Percentiles rank a stretch among this genome's conserved stretches.
phyloP scores from a whole-genome alignment of 192 early-diverging fungal species.

The Kappamyces sp. region DNA sequence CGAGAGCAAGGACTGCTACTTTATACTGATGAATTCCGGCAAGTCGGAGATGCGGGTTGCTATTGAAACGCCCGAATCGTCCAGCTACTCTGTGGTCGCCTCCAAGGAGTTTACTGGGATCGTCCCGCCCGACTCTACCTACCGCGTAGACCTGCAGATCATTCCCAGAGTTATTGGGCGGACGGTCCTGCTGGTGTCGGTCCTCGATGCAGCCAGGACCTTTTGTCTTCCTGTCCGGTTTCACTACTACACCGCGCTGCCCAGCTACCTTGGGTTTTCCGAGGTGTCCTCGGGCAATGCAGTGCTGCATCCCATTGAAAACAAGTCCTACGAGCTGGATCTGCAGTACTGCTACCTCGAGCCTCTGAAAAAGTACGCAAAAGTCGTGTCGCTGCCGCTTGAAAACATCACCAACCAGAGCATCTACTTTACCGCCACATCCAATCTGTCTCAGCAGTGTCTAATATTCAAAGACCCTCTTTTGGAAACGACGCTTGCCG shows the following conservation, averaged over 20 bases:
- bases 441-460: constrained; percentile 76
- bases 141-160: constrained; percentile 51
- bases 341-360: constrained; percentile 81
- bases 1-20: constrained; percentile 49
- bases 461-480: constrained; percentile 55
- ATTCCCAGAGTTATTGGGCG: constrained; percentile 44
- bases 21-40: constrained; percentile 40
- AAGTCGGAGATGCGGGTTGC: constrained; percentile 11
- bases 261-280: constrained; percentile 56
- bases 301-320: too few species aligned
- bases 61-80: background rate
- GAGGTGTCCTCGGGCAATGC: constrained; percentile 1
- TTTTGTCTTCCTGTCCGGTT: constrained; percentile 49
- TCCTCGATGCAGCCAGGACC: too few species aligned
- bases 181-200: too few species aligned
- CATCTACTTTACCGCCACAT: constrained; percentile 65
- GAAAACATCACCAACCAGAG: constrained; percentile 65
- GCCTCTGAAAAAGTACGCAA: constrained; percentile 64
- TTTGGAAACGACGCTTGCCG: constrained; percentile 29
- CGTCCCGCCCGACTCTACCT: background rate
- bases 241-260: constrained; percentile 45
- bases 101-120: background rate
- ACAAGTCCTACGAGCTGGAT: constrained; percentile 51
- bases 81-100: too few species aligned
- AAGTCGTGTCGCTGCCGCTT: constrained; percentile 60